Base-by-base conservation (phyloP, 306 rosid species). In the Sicyos edulis region DNA sequence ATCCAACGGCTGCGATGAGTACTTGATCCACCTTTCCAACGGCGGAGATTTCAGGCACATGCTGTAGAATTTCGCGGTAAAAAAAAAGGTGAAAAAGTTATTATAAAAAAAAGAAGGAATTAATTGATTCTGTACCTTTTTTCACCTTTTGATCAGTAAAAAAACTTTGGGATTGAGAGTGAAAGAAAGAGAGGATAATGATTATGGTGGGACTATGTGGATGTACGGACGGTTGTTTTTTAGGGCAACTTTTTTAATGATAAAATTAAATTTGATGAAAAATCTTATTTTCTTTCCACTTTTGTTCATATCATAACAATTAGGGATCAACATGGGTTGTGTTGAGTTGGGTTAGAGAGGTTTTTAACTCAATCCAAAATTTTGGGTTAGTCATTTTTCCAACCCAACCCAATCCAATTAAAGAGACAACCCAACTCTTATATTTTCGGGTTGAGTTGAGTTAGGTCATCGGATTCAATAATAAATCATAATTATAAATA, bases 1-100 rank as follows among this genome's bases (percentile, higher is more conserved):
- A 80, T 79, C 91, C 64, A 90, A 90, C 89, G 96, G 93, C 32
- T 89, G 89, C 15, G 89, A 88, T 72, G 96, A 92, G 0, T 88
- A 74, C 78, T 80, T 84, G 82, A 80, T 82, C 67, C 82, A 73
- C 71, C 87, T 75, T 45, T 83, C 69, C 7, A 78, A 62, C 61
- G 90, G 85, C 26, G 82, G 83, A 19, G 90, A 85, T 32, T 85
- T 74, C 71, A 79, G 85, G 72, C 84, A 78, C 57, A 81, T 85
- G 73, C 79, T 82, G 74, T 77, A 66, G 54, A 66, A 21, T 66
- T 66, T 66, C 47, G 40, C 55, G 13, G 72, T 66, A 47, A 45
- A 66, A 66, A 66, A 66, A 29, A 14, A 55, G 29, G 10, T 4
- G 29, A 20, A 55, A 55, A 55, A 55, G 61, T 13, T 9, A 19